These are phyloP conservation scores for Colletotrichum lini DNA, from an alignment of 2,329 filamentous ascomycete genomes.

Conservation along the genomic window DNA sequence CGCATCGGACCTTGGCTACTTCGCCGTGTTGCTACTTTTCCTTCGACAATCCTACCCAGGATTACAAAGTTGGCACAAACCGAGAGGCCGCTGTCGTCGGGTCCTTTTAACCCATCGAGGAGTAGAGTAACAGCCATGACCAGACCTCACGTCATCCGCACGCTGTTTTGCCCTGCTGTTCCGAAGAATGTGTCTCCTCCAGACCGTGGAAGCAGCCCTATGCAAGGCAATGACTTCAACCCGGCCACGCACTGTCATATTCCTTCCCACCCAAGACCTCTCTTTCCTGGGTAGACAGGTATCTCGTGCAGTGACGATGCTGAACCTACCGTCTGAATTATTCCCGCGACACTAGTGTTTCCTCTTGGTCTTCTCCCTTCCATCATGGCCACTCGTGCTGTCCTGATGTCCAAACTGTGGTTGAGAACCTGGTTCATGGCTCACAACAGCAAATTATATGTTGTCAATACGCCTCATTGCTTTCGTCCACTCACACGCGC, in stretches of 20 bases:
- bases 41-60: not conserved
- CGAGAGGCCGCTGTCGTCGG: not conserved
- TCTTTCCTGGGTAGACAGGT: not conserved
- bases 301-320: conserved; percentile 3
- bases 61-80: not conserved
- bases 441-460: not conserved
- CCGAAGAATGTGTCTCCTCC: not conserved
- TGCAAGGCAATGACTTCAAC: not conserved
- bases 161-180: not conserved
- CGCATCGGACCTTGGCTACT: conserved; percentile 3
- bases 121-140: not conserved
- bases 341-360: conserved; percentile 28
- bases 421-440: not conserved
- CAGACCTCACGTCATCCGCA: conserved; percentile 3
- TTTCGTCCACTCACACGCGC: not conserved
- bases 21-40: not conserved
- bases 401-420: conserved; percentile 3
- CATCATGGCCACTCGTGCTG: conserved; percentile 19
- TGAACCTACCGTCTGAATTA: conserved; percentile 9
- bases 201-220: not conserved
- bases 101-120: not conserved
- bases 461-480: not conserved
- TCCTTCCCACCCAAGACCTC: not conserved
- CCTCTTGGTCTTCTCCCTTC: conserved; percentile 31
- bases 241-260: conserved; percentile 11